Percentiles rank a stretch among this genome's conserved stretches.
These are phyloP conservation scores for Xerocomus minutiporus DNA, from an alignment of 1,284 basidiomycete species.

Conservation along the genomic window DNA sequence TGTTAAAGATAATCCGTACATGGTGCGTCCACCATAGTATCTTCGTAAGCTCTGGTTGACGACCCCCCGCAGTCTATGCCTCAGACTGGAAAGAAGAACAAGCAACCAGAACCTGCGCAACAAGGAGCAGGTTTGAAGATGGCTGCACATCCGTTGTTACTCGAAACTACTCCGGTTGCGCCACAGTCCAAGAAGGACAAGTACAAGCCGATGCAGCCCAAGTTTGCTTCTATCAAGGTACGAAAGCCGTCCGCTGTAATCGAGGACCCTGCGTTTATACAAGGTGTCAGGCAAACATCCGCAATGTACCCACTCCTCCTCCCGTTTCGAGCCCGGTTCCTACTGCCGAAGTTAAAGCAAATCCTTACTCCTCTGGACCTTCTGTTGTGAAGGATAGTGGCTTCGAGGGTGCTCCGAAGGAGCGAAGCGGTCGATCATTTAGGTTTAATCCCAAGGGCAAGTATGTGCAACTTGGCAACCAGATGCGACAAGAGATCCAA, in stretches of 20 bases:
- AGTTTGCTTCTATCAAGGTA: constrained; percentile 90
- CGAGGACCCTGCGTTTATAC: neutral
- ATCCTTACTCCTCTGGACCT: constrained; percentile 67
- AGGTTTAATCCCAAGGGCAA: constrained; percentile 90
- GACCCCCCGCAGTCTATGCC: constrained; percentile 41
- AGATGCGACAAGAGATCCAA: constrained; percentile 78
- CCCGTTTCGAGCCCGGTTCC: constrained; percentile 50
- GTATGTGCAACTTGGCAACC: constrained; percentile 81
- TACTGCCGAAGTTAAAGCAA: constrained; percentile 44
- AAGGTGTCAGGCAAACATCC: constrained; percentile 59
- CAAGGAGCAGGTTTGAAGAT: constrained; percentile 83
- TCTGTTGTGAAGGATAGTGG: constrained; percentile 48
- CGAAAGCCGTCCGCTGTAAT: neutral
- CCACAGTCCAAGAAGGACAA: constrained; percentile 80
- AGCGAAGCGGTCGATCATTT: constrained; percentile 68
- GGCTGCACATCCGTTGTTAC: constrained; percentile 82
- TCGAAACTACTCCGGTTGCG: constrained; percentile 57
- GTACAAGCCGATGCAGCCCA: constrained; percentile 96
- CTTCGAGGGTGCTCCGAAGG: constrained; percentile 68
- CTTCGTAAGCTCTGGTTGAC: constrained; percentile 6
- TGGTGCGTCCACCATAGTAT: constrained; percentile 45
- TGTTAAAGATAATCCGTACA: constrained; percentile 77
- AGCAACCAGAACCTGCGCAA: constrained; percentile 54
- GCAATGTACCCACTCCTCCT: constrained; percentile 63
- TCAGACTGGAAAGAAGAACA: constrained; percentile 53